phyloP scores from a whole-genome alignment of 176 grass and related monocot species.

The Neostapfia colusana region DNA sequence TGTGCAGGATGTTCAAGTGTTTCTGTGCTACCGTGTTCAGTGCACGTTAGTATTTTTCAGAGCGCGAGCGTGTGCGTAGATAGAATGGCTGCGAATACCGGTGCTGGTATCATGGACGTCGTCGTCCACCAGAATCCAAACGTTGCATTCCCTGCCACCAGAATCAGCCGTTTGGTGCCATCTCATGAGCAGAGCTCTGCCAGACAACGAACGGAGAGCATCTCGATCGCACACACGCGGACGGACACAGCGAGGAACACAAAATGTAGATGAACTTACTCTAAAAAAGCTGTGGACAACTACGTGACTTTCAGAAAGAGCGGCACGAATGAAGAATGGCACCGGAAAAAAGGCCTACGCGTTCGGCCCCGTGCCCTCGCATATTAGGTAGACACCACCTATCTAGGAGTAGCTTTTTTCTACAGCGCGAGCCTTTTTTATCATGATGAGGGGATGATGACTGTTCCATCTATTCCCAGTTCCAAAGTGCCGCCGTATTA shows the following conservation, averaged over 20 bases:
- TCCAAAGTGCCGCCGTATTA: constrained; percentile 33
- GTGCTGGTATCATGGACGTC: neutral
- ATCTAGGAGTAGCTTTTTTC: constrained; percentile 13
- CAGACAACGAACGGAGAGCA: neutral
- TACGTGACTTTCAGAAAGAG: constrained; percentile 17
- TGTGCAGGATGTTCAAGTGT: neutral
- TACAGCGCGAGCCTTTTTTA: constrained; percentile 40
- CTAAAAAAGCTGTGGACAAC: constrained; percentile 20
- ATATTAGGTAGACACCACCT: constrained; percentile 42
- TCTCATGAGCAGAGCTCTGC: neutral
- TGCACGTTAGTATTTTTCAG: neutral
- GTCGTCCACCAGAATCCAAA: constrained; percentile 5
- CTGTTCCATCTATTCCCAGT: constrained; percentile 48
- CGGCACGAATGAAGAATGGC: neutral
- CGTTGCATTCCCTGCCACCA: neutral
- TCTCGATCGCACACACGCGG: neutral
- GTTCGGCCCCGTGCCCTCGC: constrained; percentile 22
- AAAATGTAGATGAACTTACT: constrained; percentile 13
- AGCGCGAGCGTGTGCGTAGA: neutral
- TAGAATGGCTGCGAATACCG: neutral
- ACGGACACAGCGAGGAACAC: constrained; percentile 30
- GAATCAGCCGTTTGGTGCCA: constrained; percentile 23
- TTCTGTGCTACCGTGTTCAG: neutral
- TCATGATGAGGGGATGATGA: constrained; percentile 57
- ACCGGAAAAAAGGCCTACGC: neutral